Conservation (phyloP, 1,139 yeast species). For the Yamadazyma aaseri region DNA sequence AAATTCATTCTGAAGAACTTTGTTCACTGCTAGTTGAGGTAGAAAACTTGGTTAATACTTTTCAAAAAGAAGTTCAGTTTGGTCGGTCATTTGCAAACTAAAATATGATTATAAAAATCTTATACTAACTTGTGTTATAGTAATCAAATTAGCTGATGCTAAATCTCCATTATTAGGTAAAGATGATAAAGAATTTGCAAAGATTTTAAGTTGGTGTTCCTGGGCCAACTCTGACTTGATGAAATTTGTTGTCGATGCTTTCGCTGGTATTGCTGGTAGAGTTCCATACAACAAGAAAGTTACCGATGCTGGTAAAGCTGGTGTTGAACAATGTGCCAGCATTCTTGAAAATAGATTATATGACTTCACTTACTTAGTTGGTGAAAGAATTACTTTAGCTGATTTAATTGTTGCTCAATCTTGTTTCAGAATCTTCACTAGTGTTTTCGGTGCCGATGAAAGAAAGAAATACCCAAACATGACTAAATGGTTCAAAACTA, state of each 20-base stretch:
- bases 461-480: slow-evolving; percentile 70
- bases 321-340: slow-evolving; percentile 38
- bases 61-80: too few relatives aligned
- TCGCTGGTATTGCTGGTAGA: slow-evolving; percentile 35
- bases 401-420: slow-evolving; percentile 68
- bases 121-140: slow-evolving; percentile 19
- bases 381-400: slow-evolving; percentile 85
- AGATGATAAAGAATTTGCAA: slow-evolving; percentile 65
- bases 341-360: slow-evolving; percentile 64
- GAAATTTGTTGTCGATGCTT: slow-evolving; percentile 32
- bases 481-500: slow-evolving; percentile 85
- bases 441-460: slow-evolving; percentile 75
- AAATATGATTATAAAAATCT: too few relatives aligned
- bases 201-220: slow-evolving; percentile 80
- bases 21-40: slow-evolving; percentile 1
- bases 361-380: slow-evolving; percentile 83
- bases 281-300: slow-evolving; percentile 75
- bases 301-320: slow-evolving; percentile 54
- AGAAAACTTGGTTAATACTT: background rate
- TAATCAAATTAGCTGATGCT: slow-evolving; percentile 28
- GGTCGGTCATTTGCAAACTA: too few relatives aligned
- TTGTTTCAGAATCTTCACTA: slow-evolving; percentile 63
- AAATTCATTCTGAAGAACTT: slow-evolving; percentile 43
- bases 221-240: slow-evolving; percentile 71
- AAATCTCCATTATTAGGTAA: slow-evolving; percentile 53